Conservation (phyloP, 1,284 basidiomycete genomes). For the Fistulina hepatica region DNA sequence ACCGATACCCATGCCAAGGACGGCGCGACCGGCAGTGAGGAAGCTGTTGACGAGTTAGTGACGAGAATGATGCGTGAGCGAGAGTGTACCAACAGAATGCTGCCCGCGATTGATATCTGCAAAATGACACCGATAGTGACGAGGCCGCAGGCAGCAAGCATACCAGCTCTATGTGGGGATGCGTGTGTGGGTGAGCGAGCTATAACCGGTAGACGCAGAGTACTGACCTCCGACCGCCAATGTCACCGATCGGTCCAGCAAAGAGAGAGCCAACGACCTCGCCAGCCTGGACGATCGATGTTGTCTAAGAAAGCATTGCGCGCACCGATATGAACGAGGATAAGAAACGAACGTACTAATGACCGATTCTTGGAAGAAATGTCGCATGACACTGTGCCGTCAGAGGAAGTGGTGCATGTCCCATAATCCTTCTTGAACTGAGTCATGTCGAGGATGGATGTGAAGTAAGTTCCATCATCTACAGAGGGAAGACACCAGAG, state of each 20-base stretch:
- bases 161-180: constrained; percentile 6
- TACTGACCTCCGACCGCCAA: constrained; percentile 8
- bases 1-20: constrained; percentile 13
- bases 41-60: background rate
- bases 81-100: constrained; percentile 3
- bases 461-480: constrained; percentile 11
- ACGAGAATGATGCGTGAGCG: background rate
- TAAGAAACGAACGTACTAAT: constrained; percentile 1
- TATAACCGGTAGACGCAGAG: too few relatives aligned
- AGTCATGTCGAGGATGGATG: constrained; percentile 12
- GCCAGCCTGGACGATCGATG: constrained; percentile 13
- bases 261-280: constrained; percentile 11
- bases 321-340: background rate
- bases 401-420: background rate
- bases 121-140: constrained; percentile 11
- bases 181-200: too few relatives aligned
- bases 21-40: constrained; percentile 9
- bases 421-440: constrained; percentile 10
- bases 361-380: constrained; percentile 8
- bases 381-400: constrained; percentile 3
- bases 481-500: too few relatives aligned
- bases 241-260: constrained; percentile 11
- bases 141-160: constrained; percentile 8
- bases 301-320: constrained; percentile 1
- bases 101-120: constrained; percentile 9